phyloP scores from a whole-genome alignment of 2,329 filamentous ascomycete species.

The Penicillium hordei region DNA sequence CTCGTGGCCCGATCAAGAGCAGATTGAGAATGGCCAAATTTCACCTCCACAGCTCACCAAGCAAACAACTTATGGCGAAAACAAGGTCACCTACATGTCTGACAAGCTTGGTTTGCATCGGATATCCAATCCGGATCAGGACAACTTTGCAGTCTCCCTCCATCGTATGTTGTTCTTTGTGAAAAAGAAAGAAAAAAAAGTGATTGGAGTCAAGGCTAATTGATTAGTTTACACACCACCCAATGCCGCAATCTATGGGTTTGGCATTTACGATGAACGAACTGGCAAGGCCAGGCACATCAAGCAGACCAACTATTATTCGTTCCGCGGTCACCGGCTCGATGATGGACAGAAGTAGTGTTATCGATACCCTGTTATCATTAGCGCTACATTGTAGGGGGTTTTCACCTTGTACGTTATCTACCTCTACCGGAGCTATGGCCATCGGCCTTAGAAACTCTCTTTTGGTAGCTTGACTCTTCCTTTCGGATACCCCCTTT shows the following conservation, averaged over 20 bases:
- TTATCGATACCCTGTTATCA: not conserved
- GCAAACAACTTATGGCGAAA: conserved; percentile 66
- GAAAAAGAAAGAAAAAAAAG: no score
- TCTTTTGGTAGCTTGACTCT: not conserved
- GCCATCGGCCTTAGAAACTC: not conserved
- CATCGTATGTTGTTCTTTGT: conserved; percentile 57
- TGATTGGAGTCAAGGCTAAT: conserved; percentile 2
- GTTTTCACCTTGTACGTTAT: not conserved
- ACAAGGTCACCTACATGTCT: conserved; percentile 86
- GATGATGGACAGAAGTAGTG: conserved; percentile 13
- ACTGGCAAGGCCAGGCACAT: conserved; percentile 74
- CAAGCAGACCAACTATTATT: conserved; percentile 70
- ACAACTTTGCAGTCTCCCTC: conserved; percentile 77
- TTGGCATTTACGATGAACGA: conserved; percentile 73
- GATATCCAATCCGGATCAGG: conserved; percentile 70
- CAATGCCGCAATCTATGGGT: conserved; percentile 80
- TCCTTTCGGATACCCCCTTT: not conserved
- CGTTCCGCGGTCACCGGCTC: conserved; percentile 50
- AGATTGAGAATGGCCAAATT: conserved; percentile 46
- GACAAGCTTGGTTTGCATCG: conserved; percentile 82
- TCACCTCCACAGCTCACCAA: conserved; percentile 64
- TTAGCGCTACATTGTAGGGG: not conserved
- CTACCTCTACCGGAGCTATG: not conserved
- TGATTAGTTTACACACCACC: conserved; percentile 74
- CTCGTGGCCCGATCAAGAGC: conserved; percentile 61